Evolutionary conservation across 1,139 yeast species (phyloP).

Genomic region (Insectozyma bohioensis): DNA sequence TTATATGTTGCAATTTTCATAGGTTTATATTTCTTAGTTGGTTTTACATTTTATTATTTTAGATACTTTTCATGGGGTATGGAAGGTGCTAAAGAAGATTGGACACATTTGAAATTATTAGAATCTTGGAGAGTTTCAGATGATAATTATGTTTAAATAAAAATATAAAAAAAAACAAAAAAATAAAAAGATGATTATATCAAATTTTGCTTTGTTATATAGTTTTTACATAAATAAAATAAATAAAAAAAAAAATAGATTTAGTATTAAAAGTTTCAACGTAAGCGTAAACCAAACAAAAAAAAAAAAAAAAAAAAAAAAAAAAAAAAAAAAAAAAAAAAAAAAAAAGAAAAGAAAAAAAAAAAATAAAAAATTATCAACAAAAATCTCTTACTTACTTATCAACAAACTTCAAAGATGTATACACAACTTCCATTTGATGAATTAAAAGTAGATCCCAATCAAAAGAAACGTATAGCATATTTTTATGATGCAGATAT

Average conservation of each 20-base stretch:
- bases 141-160: slow-evolving; percentile 22
- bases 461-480: slow-evolving; percentile 43
- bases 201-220: not conserved
- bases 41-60: slow-evolving; percentile 63
- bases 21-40: slow-evolving; percentile 17
- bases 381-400: slow-evolving; percentile 1
- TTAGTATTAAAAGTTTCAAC: too few species aligned
- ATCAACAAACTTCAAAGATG: slow-evolving; percentile 20
- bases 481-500: slow-evolving; percentile 72
- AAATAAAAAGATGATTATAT: slow-evolving; percentile 2
- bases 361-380: slow-evolving; percentile 1
- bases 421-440: slow-evolving; percentile 48
- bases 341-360: slow-evolving; percentile 15
- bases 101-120: slow-evolving; percentile 72
- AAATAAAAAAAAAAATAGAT: not conserved
- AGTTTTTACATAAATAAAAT: not conserved
- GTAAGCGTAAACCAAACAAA: slow-evolving; percentile 1
- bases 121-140: slow-evolving; percentile 63
- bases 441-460: slow-evolving; percentile 42
- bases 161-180: slow-evolving; percentile 1
- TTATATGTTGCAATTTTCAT: slow-evolving; percentile 35
- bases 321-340: slow-evolving; percentile 15
- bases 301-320: slow-evolving; percentile 1
- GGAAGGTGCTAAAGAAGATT: slow-evolving; percentile 75
- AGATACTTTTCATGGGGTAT: slow-evolving; percentile 86